A percentile compares a stretch with the other conserved stretches of the same genome.
phyloP scores from a whole-genome alignment of 2,329 filamentous ascomycete genomes.

The Xylaria sp. region DNA sequence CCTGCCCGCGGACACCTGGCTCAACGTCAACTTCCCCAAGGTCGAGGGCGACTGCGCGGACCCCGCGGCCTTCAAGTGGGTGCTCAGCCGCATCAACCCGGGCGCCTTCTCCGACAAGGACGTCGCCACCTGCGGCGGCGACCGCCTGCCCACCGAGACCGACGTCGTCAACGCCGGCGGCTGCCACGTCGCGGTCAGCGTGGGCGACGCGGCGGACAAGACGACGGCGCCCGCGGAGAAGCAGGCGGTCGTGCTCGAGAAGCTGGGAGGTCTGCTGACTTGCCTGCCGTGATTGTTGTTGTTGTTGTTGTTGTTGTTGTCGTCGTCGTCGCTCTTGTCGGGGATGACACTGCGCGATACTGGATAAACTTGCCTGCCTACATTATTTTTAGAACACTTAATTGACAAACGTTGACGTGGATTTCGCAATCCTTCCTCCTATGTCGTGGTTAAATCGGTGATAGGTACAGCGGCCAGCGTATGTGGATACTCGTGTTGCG shows the following conservation, averaged over 20 bases:
- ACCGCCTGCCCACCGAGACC: conserved; percentile 61
- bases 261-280: conserved; percentile 50
- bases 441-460: too few species aligned
- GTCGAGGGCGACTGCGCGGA: conserved; percentile 54
- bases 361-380: too few species aligned
- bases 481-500: too few species aligned
- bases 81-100: conserved; percentile 64
- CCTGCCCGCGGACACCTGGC: conserved; percentile 60
- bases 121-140: conserved; percentile 57
- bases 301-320: too few species aligned
- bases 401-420: too few species aligned
- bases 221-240: conserved; percentile 55
- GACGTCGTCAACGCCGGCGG: conserved; percentile 52
- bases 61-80: conserved; percentile 61
- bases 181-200: conserved; percentile 66
- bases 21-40: conserved; percentile 71
- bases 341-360: neutral
- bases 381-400: too few species aligned
- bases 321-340: too few species aligned
- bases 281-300: conserved; percentile 45
- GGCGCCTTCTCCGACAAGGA: conserved; percentile 57
- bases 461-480: too few species aligned
- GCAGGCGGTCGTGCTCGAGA: conserved; percentile 55
- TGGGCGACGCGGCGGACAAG: conserved; percentile 64
- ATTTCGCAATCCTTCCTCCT: too few species aligned